phyloP scores from a whole-genome alignment of 202 grass and related monocot genomes.

The Bolboschoenoplectus hybrid region DNA sequence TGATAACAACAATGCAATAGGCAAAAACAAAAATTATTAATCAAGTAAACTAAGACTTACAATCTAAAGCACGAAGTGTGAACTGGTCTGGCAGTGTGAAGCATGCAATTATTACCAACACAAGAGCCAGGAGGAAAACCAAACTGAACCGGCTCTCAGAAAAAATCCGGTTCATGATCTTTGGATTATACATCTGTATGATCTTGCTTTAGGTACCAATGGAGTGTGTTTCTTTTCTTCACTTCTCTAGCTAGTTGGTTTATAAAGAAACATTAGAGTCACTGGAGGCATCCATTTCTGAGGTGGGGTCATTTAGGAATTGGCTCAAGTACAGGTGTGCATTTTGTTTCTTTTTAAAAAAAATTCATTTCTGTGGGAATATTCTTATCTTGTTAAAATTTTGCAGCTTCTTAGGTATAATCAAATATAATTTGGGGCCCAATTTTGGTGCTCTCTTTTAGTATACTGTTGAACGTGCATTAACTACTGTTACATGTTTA shows the following conservation, averaged over 20 bases:
- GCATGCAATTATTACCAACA: conserved; percentile 21
- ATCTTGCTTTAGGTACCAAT: conserved; percentile 19
- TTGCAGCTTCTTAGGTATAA: background rate
- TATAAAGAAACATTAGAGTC: conserved; percentile 13
- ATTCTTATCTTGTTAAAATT: conserved; percentile 18
- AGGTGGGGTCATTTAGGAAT: background rate
- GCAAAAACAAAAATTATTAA: background rate
- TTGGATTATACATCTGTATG: conserved; percentile 29
- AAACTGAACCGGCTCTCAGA: conserved; percentile 24
- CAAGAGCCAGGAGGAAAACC: background rate
- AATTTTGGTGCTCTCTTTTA: background rate
- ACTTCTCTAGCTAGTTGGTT: background rate
- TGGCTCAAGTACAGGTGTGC: background rate
- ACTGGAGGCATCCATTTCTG: background rate
- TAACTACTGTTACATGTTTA: background rate
- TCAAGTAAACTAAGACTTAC: conserved; percentile 11
- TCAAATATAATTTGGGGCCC: background rate
- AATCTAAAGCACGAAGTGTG: conserved; percentile 14
- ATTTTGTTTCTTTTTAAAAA: background rate
- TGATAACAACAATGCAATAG: background rate
- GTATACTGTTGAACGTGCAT: background rate
- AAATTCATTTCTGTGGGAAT: conserved; percentile 3
- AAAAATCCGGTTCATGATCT: conserved; percentile 27
- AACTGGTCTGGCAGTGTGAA: conserved; percentile 24
- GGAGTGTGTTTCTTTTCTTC: background rate